Base-by-base conservation (phyloP, 2,329 filamentous ascomycete genomes). In the Paecilomyces variotii region DNA sequence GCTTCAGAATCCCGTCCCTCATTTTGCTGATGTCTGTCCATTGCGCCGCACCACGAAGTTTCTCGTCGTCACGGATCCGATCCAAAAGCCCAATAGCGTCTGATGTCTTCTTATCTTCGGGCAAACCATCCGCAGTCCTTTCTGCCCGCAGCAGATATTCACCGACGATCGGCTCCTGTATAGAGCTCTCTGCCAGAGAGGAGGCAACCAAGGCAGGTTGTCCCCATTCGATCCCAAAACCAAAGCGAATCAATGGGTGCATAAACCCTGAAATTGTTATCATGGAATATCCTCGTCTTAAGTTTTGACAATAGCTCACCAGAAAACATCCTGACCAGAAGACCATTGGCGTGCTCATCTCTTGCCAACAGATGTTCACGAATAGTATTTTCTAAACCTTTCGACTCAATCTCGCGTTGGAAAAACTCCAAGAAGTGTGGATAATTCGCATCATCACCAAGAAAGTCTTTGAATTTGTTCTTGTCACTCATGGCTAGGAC, bases 171-270 rank as follows among this genome's bases (percentile, higher is more conserved):
- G 80, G 74, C 5, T 79, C 75, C 68, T 95, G 90, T 1, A 91
- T 83, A 6, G 87, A 84, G 1, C 88, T 80, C 75, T 95, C 87
- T 0, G 91, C 90, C 19, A 96, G 82, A 0, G 79, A 91, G 74
- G 93, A 84, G 4, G 91, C 90, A 28, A 96, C 80, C 60, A 96
- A 85, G 39, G 88, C 88, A 1, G 90, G 90, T 68, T 96, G 90
- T 9, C 82, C 72, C 77, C 91, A 96, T 70, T 96, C 91, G 35
- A 96, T 70, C 3, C 89, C 91, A 68, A 91, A 96, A 54, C 91
- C 89, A 24, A 96, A 81, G 69, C 96, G 90, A 62, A 96, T 92
- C 14, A 94, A 76, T 1, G 91, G 90, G 68, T 96, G 90, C 1
- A 91, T 65, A 62, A 93, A 82, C 0, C 88, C 86, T 82, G 64